Conservation (phyloP, 116 monocot species). For the Thalassia testudinum region DNA sequence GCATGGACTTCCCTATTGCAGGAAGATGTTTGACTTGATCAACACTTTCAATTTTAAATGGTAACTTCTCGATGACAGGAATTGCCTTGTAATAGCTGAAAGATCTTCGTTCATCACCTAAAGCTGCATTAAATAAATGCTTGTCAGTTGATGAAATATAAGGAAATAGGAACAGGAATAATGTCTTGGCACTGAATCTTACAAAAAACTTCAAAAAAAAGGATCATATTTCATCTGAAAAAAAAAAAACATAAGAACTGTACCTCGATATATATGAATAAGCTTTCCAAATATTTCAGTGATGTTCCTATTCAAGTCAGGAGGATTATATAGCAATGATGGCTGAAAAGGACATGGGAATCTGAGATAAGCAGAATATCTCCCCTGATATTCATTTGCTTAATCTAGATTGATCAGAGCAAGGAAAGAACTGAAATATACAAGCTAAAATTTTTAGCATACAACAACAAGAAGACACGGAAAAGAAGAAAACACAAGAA, state of each 20-base stretch:
- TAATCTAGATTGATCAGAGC: too few species aligned
- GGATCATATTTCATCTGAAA: not conserved
- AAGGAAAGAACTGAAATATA: too few species aligned
- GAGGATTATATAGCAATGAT: constrained; percentile 51
- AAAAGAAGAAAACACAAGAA: too few species aligned
- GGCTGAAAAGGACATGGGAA: constrained; percentile 8
- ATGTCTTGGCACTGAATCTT: not conserved
- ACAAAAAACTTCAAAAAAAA: constrained; percentile 2
- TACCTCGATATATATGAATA: constrained; percentile 83
- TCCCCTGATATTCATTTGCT: too few species aligned
- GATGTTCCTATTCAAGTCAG: constrained; percentile 67
- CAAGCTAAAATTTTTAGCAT: too few species aligned
- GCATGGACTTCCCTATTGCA: constrained; percentile 79
- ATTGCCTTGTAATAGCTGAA: constrained; percentile 99
- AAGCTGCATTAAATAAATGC: constrained; percentile 26
- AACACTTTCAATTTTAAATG: constrained; percentile 67
- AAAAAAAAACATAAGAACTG: not conserved
- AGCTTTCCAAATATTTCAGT: constrained; percentile 94
- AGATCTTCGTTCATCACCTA: constrained; percentile 94
- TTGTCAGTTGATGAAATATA: constrained; percentile 2
- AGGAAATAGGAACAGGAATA: constrained; percentile 1
- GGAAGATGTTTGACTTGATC: constrained; percentile 91
- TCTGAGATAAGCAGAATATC: too few species aligned
- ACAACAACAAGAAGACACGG: too few species aligned
- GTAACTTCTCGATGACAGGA: constrained; percentile 82